phyloP scores from a whole-genome alignment of 2,329 filamentous ascomycete genomes.

The Emergomyces orientalis region DNA sequence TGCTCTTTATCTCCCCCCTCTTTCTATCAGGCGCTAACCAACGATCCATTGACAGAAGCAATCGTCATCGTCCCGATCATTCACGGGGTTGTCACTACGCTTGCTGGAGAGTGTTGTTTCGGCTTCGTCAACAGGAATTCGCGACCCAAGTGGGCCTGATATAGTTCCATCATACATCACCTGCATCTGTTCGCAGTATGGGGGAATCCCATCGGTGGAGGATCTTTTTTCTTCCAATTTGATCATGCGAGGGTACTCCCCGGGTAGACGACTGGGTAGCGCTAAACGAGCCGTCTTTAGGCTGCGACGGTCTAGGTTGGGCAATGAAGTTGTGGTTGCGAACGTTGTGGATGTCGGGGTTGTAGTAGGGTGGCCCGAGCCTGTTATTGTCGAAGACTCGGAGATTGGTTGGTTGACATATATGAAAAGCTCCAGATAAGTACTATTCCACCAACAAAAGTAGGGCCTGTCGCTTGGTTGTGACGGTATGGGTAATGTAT shows the following conservation, averaged over 20 bases:
- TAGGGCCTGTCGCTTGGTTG: slow-evolving; percentile 53
- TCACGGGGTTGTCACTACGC: not conserved
- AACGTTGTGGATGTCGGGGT: slow-evolving; percentile 15
- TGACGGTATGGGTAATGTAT: slow-evolving; percentile 29
- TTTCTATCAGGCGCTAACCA: slow-evolving; percentile 5
- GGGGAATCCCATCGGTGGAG: slow-evolving; percentile 32
- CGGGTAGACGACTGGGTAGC: not conserved
- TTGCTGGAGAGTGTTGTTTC: slow-evolving; percentile 16
- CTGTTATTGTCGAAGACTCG: slow-evolving; percentile 2
- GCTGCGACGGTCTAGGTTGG: slow-evolving; percentile 14
- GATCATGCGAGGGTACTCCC: slow-evolving; percentile 47
- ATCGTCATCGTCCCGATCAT: not conserved
- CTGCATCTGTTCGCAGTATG: slow-evolving; percentile 58
- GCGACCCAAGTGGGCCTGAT: not conserved
- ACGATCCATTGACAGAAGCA: slow-evolving; percentile 16
- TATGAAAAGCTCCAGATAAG: slow-evolving; percentile 57
- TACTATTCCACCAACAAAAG: slow-evolving; percentile 63
- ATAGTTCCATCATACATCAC: slow-evolving; percentile 45
- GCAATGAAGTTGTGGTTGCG: slow-evolving; percentile 15
- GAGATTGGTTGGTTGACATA: slow-evolving; percentile 41
- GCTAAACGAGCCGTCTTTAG: slow-evolving; percentile 13
- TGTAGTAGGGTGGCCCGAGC: slow-evolving; percentile 11
- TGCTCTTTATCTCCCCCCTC: not conserved
- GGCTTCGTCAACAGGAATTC: slow-evolving; percentile 1
- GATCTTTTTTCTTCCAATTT: slow-evolving; percentile 58